Base-by-base conservation (phyloP, 2,329 filamentous ascomycete genomes). In the Penicillium sp. region DNA sequence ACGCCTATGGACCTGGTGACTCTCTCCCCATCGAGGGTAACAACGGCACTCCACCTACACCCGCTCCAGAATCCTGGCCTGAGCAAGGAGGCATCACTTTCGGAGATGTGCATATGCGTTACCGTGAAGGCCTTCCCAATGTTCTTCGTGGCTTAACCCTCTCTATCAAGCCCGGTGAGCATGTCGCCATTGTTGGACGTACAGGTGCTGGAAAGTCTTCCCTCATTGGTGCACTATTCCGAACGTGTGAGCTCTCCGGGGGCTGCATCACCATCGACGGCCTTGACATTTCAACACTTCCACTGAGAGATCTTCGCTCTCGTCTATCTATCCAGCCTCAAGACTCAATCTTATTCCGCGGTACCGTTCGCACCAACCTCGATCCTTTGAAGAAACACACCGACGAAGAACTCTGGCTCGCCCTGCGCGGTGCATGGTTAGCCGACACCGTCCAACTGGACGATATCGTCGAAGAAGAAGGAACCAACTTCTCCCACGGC, bases 341-440 rank as follows among this genome's bases (percentile, higher is more conserved):
- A 73, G 89, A 94, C 60, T 89, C 90, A 0, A 88, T 92, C 1
- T 79, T 94, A 7, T 92, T 93, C 74, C 89, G 87, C 1, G 90
- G 90, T 27, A 92, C 89, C 0, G 77, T 94, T 23, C 81, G 89
- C 46, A 86, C 81, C 43, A 93, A 93, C 65, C 81, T 93, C 4
- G 90, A 93, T 67, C 87, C 89, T 0, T 92, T 92, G 62, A 79
- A 87, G 54, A 78, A 88, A 54, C 84, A 89, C 67, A 82, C 79
- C 1, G 89, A 93, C 61, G 78, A 77, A 1, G 86, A 89, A 66
- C 81, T 93, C 14, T 81, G 81, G 33, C 87, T 90, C 60, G 88
- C 85, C 1, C 79, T 93, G 0, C 78, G 82, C 44, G 83, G 88
- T 7, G 89, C 91, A 1, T 88, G 91, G 64, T 81, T 92, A n/a